phyloP scores from a whole-genome alignment of 23 red algal genomes.

The Gracilariopsis chorda region DNA sequence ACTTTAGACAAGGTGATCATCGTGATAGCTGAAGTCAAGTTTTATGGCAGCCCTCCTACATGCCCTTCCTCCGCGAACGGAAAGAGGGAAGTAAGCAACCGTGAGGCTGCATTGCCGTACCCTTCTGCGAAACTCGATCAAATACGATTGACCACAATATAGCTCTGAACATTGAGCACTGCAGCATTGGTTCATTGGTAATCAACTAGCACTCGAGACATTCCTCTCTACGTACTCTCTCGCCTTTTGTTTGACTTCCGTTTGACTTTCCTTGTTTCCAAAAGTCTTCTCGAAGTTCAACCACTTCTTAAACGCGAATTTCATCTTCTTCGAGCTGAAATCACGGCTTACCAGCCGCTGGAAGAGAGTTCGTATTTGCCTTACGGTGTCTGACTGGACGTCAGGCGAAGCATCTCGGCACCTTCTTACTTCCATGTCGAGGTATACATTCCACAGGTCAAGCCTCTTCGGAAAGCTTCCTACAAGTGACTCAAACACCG shows the following conservation, averaged over 20 bases:
- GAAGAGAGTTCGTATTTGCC: slow-evolving; percentile 54
- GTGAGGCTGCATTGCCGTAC: too few relatives aligned
- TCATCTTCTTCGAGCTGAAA: slow-evolving; percentile 91
- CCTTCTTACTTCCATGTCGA: slow-evolving; percentile 81
- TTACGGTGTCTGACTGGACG: not conserved
- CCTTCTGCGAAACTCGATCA: too few relatives aligned
- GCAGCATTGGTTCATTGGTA: too few relatives aligned
- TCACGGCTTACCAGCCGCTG: slow-evolving; percentile 60
- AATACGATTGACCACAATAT: too few relatives aligned
- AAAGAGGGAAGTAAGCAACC: too few relatives aligned
- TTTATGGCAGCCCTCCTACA: too few relatives aligned
- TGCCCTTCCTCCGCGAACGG: too few relatives aligned
- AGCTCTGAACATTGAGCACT: too few relatives aligned
- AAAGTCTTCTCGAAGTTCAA: slow-evolving; percentile 75
- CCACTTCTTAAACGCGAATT: slow-evolving; percentile 88
- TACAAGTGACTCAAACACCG: slow-evolving; percentile 86
- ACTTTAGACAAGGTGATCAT: too few relatives aligned
- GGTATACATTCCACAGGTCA: slow-evolving; percentile 96
- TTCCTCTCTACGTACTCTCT: slow-evolving; percentile 80
- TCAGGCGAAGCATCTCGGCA: not conserved
- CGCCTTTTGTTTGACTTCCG: slow-evolving; percentile 70
- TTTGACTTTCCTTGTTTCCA: slow-evolving; percentile 61
- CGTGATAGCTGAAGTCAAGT: too few relatives aligned
- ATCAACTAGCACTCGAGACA: not conserved
- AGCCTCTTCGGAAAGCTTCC: slow-evolving; percentile 87